phyloP scores from a whole-genome alignment of 768 basidiomycete species.

The Kwoniella pini region DNA sequence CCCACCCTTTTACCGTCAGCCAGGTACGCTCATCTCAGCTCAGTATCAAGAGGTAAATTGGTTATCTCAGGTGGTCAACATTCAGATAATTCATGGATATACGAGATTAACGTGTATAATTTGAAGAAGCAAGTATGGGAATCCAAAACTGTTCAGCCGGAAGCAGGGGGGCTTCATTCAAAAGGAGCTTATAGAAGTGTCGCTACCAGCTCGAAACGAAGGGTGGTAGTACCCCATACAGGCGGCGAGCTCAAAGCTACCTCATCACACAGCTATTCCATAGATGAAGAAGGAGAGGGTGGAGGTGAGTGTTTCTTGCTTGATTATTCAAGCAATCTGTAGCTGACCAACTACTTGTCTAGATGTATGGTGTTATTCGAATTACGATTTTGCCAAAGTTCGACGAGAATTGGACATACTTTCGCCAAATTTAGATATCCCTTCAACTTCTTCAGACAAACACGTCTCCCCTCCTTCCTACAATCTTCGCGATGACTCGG shows the following conservation, averaged over 20 bases:
- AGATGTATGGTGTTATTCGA: constrained; percentile 89
- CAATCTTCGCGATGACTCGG: constrained; percentile 75
- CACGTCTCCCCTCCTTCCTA: constrained; percentile 59
- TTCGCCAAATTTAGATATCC: constrained; percentile 59
- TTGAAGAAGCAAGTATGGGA: constrained; percentile 73
- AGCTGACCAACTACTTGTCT: constrained; percentile 62
- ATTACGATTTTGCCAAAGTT: constrained; percentile 86
- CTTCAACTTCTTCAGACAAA: constrained; percentile 16
- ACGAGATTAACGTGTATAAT: constrained; percentile 89
- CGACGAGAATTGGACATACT: constrained; percentile 93
- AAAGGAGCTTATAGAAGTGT: constrained; percentile 93
- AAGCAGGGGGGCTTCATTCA: constrained; percentile 81
- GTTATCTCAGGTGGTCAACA: constrained; percentile 96
- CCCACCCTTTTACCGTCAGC: constrained; percentile 70
- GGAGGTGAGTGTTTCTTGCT: constrained; percentile 29
- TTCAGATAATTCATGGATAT: constrained; percentile 72
- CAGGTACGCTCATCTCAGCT: constrained; percentile 91
- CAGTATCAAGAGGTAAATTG: constrained; percentile 77
- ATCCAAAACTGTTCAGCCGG: constrained; percentile 59
- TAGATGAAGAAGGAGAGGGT: constrained; percentile 46
- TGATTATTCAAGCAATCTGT: constrained; percentile 61
- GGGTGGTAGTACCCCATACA: constrained; percentile 67
- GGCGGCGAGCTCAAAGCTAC: constrained; percentile 57
- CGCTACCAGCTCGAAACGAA: constrained; percentile 72
- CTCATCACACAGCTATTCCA: constrained; percentile 69